Conservation (phyloP, 345 rosid genomes). For the Brassica cretica region DNA sequence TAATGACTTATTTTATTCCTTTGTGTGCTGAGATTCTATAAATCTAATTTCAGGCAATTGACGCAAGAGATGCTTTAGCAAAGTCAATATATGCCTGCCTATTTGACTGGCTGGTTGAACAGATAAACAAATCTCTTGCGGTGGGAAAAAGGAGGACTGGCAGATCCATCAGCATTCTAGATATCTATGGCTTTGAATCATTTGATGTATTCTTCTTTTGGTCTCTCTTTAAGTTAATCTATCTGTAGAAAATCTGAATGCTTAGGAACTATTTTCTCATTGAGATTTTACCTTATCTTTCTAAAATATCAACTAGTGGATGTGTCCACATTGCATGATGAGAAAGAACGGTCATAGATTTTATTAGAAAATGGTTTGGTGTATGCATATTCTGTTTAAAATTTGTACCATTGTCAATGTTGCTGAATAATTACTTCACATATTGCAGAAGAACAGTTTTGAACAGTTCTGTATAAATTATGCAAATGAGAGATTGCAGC, state of each 20-base stretch:
- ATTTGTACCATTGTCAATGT: conserved; percentile 13
- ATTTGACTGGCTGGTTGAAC: conserved; percentile 93
- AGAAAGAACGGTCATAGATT: not conserved
- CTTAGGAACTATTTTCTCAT: not conserved
- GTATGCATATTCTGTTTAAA: conserved; percentile 24
- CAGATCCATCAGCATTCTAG: conserved; percentile 97
- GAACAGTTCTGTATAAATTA: conserved; percentile 98
- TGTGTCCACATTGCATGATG: not conserved
- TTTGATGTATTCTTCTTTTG: conserved; percentile 58
- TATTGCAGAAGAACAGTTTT: conserved; percentile 90
- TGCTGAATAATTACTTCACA: conserved; percentile 24
- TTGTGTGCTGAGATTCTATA: not conserved
- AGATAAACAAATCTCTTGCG: conserved; percentile 86
- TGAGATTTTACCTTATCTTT: conserved; percentile 1
- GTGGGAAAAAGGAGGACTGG: conserved; percentile 91
- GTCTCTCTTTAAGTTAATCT: not conserved
- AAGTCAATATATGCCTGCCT: conserved; percentile 87
- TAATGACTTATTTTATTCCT: not conserved
- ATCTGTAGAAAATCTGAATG: conserved; percentile 1
- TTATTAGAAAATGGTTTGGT: conserved; percentile 9
- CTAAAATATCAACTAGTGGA: not conserved
- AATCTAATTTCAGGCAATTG: conserved; percentile 62
- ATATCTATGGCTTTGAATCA: conserved; percentile 98
- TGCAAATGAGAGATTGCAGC: conserved; percentile 98
- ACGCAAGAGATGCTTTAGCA: conserved; percentile 89